A percentile compares a stretch with the other conserved stretches of the same genome.
phyloP scores from a whole-genome alignment of 2,329 filamentous ascomycete genomes.

The Neofusicoccum sp. region DNA sequence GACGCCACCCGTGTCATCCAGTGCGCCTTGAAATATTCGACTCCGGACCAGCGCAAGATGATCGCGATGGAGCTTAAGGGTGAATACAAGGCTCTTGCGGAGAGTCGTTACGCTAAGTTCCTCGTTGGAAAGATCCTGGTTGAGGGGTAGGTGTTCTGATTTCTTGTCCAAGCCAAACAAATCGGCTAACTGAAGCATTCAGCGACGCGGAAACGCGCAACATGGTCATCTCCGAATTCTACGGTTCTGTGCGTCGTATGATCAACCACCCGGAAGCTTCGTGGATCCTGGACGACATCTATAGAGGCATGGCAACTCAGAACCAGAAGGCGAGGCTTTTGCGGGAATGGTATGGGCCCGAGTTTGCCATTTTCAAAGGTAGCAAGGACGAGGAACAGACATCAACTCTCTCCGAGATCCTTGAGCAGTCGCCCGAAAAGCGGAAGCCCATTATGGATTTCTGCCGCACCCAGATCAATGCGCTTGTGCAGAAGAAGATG shows the following conservation, averaged over 20 bases:
- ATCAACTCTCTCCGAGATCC: slow-evolving; percentile 72
- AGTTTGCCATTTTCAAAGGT: slow-evolving; percentile 79
- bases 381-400: slow-evolving; percentile 56
- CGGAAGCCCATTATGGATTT: slow-evolving; percentile 83
- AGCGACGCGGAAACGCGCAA: slow-evolving; percentile 83
- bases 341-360: slow-evolving; percentile 94
- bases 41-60: slow-evolving; percentile 76
- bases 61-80: slow-evolving; percentile 87
- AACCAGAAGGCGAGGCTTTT: slow-evolving; percentile 84
- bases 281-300: slow-evolving; percentile 98
- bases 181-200: neutral
- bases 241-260: slow-evolving; percentile 85
- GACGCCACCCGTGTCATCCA: slow-evolving; percentile 96
- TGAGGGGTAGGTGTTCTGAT: slow-evolving; percentile 58
- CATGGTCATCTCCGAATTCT: slow-evolving; percentile 91
- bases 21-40: slow-evolving; percentile 95
- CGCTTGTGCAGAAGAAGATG: slow-evolving; percentile 92
- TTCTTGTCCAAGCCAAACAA: neutral
- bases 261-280: slow-evolving; percentile 96
- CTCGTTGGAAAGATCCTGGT: slow-evolving; percentile 93
- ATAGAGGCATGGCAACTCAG: slow-evolving; percentile 82
- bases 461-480: slow-evolving; percentile 84
- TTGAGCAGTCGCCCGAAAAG: slow-evolving; percentile 81
- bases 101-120: slow-evolving; percentile 98
- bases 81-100: slow-evolving; percentile 79